Base-by-base conservation (phyloP, 768 basidiomycete genomes). In the Suillus bovinus region DNA sequence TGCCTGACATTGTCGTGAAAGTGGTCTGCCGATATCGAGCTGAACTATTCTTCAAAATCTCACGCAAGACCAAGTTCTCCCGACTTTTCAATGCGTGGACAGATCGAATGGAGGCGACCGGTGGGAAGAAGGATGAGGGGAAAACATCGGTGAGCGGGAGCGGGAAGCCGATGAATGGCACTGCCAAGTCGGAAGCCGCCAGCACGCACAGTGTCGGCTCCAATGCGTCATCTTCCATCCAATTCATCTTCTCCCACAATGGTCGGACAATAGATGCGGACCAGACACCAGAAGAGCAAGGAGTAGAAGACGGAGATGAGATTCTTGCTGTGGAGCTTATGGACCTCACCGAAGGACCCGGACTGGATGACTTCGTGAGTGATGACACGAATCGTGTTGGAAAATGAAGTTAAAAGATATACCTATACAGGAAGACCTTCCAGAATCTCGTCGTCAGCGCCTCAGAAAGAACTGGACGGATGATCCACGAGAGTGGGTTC, bases 41-140 rank as follows among this genome's bases (percentile, higher is more conserved):
- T 5, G 93, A 95, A 69, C 82, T 95, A 46, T 93, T 91, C 79
- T 95, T 95, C 85, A 94, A 93, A 76, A 92, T 95, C 66, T 91
- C 91, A 10, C 89, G 93, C 72, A 94, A 94, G 77, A 93, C 91
- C 31, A 94, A 93, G 72, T 80, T 95, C 38, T 86, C 88, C 60
- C 83, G 89, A 60, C 80, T 94, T 61, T 93, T 94, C 74, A 89
- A 86, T 68, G 90, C 92, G 34, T 94, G 93, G 92, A 92, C 91
- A 31, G 90, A 91, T 57, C 82, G 93, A 65, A 95, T 95, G 93
- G 92, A 93, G 72, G 78, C 79, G 65, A 78, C 78, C 11, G 76
- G 73, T 24, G 70, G 82, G 61, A 83, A 83, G 77, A 86, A 82
- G 66, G 70, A 68, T 11, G 75, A 77, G 29, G 73, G 74, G 56